phyloP scores from a whole-genome alignment of 805 yeast species.

The Sugiyamaella marilandica region DNA sequence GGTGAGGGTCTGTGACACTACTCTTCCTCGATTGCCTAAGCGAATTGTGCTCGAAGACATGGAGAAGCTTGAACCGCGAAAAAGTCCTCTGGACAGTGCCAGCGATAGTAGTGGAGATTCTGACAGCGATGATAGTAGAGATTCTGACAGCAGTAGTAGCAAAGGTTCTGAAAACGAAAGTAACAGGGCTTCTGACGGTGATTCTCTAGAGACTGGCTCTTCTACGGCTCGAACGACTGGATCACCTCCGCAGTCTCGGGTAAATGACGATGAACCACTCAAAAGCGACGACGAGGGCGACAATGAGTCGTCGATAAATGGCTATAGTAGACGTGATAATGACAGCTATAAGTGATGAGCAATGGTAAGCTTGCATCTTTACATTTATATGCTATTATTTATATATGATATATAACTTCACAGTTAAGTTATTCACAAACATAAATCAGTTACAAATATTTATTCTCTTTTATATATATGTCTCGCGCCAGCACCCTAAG shows the following conservation, averaged over 20 bases:
- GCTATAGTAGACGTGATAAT: background rate
- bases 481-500: background rate
- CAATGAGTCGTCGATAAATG: too few species aligned
- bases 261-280: too few species aligned
- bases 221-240: too few species aligned
- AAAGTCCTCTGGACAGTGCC: constrained; percentile 36
- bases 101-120: constrained; percentile 23
- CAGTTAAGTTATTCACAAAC: too few species aligned
- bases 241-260: too few species aligned
- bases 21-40: constrained; percentile 57
- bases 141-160: background rate
- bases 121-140: background rate
- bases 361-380: constrained; percentile 36
- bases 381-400: too few species aligned
- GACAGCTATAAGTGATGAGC: background rate
- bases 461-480: background rate
- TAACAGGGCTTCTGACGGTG: too few species aligned
- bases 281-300: too few species aligned
- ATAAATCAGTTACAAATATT: background rate
- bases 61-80: constrained; percentile 31
- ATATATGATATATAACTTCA: too few species aligned
- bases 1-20: constrained; percentile 65
- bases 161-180: too few species aligned
- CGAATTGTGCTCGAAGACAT: constrained; percentile 35
- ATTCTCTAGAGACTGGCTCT: too few species aligned